phyloP scores from a whole-genome alignment of 192 early-diverging fungal genomes.

The Martensiomyces pterosporus region DNA sequence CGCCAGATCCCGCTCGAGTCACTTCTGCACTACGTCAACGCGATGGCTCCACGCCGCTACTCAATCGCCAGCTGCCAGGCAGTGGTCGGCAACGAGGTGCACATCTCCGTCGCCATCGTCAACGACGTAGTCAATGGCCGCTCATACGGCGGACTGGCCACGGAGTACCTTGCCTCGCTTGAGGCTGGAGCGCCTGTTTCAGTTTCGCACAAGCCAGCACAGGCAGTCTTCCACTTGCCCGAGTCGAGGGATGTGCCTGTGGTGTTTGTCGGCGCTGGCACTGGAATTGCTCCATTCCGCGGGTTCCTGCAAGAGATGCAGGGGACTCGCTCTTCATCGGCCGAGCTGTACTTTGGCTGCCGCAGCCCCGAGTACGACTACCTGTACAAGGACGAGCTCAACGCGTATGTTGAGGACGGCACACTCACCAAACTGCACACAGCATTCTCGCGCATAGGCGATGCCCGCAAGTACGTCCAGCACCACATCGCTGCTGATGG shows the following conservation, averaged over 20 bases:
- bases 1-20: background rate
- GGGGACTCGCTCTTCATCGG: background rate
- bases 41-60: background rate
- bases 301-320: background rate
- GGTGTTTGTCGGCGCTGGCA: background rate
- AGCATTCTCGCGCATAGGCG: background rate
- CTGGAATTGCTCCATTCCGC: background rate
- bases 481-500: background rate
- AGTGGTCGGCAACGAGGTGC: background rate
- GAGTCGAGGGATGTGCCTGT: background rate
- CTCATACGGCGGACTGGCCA: background rate
- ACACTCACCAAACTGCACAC: background rate
- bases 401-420: background rate
- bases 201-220: background rate
- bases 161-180: background rate
- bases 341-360: background rate
- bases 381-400: background rate
- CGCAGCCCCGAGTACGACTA: background rate
- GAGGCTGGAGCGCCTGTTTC: background rate
- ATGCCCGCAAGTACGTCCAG: background rate
- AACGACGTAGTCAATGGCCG: background rate
- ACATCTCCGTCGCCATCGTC: background rate
- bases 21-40: background rate
- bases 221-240: background rate
- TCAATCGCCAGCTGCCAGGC: background rate